Conservation (phyloP, 345 rosid genomes). For the Excoecaria cochinchinensis region DNA sequence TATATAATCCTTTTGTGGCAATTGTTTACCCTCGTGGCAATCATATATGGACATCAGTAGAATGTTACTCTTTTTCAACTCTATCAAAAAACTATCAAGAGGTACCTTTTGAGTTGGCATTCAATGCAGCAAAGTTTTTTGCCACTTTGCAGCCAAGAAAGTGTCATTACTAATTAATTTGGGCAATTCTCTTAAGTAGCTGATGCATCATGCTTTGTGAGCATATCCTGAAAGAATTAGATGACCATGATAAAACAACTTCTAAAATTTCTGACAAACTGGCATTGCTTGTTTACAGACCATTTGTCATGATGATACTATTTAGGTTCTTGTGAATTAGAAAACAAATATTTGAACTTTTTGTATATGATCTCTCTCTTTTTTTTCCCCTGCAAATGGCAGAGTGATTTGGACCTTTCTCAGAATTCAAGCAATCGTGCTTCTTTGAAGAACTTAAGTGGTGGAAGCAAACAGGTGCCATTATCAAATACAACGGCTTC, state of each 20-base stretch:
- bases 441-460: slow-evolving; percentile 34
- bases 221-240: not conserved
- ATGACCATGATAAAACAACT: not conserved
- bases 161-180: not conserved
- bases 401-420: slow-evolving; percentile 69
- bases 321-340: not conserved
- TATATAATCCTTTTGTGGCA: not conserved
- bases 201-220: not conserved
- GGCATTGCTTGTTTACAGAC: not conserved
- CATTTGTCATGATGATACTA: not conserved
- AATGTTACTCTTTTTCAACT: not conserved
- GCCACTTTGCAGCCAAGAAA: not conserved
- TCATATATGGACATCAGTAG: not conserved
- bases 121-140: not conserved
- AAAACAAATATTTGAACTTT: not conserved
- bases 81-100: not conserved
- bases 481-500: slow-evolving; percentile 36
- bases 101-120: not conserved
- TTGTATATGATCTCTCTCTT: slow-evolving; percentile 7
- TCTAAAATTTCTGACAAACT: not conserved
- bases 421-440: slow-evolving; percentile 39
- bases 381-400: slow-evolving; percentile 31
- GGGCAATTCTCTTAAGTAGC: not conserved
- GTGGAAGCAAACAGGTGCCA: slow-evolving; percentile 39
- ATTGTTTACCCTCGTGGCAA: not conserved